phyloP scores from a whole-genome alignment of 164 flowering plant genomes.

The Annona cherimola region DNA sequence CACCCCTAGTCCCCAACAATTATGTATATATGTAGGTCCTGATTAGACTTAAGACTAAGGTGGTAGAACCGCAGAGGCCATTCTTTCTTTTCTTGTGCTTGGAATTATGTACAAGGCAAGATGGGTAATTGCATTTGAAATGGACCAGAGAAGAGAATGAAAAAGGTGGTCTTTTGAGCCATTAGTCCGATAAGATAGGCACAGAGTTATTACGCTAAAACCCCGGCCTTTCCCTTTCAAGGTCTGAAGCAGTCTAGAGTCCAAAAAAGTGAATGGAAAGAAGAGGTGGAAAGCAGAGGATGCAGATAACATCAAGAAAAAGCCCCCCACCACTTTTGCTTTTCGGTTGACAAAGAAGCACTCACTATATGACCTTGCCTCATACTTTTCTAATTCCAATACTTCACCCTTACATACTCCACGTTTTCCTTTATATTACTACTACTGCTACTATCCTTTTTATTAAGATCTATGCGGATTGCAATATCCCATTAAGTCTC shows the following conservation, averaged over 20 bases:
- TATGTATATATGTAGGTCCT: neutral
- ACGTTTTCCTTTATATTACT: too few relatives aligned
- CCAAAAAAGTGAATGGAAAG: neutral
- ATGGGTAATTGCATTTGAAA: neutral
- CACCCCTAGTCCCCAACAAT: too few relatives aligned
- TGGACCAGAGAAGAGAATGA: neutral
- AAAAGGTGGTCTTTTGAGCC: constrained; percentile 1
- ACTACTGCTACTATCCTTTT: neutral
- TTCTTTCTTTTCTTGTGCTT: constrained; percentile 10
- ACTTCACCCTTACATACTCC: neutral
- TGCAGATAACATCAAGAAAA: constrained; percentile 5
- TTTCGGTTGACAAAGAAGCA: neutral
- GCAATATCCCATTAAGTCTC: too few relatives aligned
- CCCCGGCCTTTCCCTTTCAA: constrained; percentile 6
- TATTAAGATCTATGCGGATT: too few relatives aligned
- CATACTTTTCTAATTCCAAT: neutral
- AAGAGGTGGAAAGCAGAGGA: constrained; percentile 12
- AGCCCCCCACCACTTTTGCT: neutral
- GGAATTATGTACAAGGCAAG: constrained; percentile 7
- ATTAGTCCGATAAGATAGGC: constrained; percentile 1
- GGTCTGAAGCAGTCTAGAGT: neutral
- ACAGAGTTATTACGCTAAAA: constrained; percentile 5
- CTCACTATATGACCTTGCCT: neutral
- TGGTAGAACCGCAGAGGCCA: constrained; percentile 8
- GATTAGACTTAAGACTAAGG: constrained; percentile 14